Conservation (phyloP, 2,329 filamentous ascomycete genomes). For the Apiospora arundinis region DNA sequence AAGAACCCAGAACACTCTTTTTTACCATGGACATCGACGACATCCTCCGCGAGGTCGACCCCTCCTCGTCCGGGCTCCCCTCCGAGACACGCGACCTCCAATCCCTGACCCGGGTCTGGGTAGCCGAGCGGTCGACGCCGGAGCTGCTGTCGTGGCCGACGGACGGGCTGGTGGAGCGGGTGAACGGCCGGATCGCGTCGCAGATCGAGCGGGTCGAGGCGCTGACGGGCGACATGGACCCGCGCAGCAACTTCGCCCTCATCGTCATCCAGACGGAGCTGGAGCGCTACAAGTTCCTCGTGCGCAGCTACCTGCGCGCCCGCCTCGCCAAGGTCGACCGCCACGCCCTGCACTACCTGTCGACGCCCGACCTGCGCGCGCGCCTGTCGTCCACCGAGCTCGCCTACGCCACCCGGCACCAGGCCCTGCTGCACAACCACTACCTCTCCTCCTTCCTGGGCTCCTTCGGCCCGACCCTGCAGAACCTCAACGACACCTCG, state of each 20-base stretch:
- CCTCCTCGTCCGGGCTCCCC: slow-evolving; percentile 58
- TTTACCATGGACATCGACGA: slow-evolving; percentile 77
- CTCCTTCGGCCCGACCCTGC: slow-evolving; percentile 78
- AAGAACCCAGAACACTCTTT: not conserved
- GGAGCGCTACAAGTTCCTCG: slow-evolving; percentile 89
- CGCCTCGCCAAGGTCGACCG: slow-evolving; percentile 91
- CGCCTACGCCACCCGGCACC: slow-evolving; percentile 84
- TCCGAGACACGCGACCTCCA: slow-evolving; percentile 78
- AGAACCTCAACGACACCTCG: slow-evolving; percentile 87
- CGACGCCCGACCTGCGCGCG: slow-evolving; percentile 56
- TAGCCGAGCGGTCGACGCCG: slow-evolving; percentile 87
- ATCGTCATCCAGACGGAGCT: slow-evolving; percentile 97
- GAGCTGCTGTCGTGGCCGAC: slow-evolving; percentile 83
- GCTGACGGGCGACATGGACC: slow-evolving; percentile 84
- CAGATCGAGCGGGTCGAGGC: slow-evolving; percentile 77
- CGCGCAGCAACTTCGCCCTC: slow-evolving; percentile 88
- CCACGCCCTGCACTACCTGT: slow-evolving; percentile 76
- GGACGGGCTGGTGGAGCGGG: slow-evolving; percentile 78
- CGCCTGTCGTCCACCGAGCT: slow-evolving; percentile 80
- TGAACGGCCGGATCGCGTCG: slow-evolving; percentile 73
- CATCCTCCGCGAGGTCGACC: slow-evolving; percentile 77
- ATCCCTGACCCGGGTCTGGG: slow-evolving; percentile 88
- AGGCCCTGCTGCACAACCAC: slow-evolving; percentile 82
- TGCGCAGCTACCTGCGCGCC: slow-evolving; percentile 81
- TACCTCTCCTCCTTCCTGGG: slow-evolving; percentile 85